Evolutionary conservation across 352 stramenopile species (phyloP), one percentile per base, ranked within the genome.

Genomic region (Phytophthora constricta): DNA sequence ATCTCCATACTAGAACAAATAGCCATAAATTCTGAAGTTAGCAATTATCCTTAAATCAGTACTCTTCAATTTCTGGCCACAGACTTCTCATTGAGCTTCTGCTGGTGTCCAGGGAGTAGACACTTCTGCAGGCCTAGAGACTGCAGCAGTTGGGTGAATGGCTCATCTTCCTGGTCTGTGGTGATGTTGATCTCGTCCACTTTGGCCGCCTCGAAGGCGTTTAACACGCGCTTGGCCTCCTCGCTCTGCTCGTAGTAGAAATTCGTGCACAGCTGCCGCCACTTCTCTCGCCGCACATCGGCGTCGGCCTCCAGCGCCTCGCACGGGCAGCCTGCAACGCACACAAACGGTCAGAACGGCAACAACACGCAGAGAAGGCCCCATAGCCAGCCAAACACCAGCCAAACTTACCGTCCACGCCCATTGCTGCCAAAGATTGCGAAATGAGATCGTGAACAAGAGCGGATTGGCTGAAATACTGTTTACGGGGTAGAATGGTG

Each of bases 241-340:
- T 66, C 60, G 55, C 91, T 81, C 34, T 86, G 68, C 3, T 82
- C 53, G 45, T 87, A 92, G 59, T 88, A 94, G 55, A 89, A 92
- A 27, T 73, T 68, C 37, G 69, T 62, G 55, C 86, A 94, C 10
- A 89, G 50, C 48, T 85, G 66, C 17, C 80, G 77, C 84, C 85
- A 94, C 14, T 54, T 67, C 63, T 80, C 59, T 11, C 78, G 65
- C 7, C 82, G 72, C 45, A 60, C 57, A 3, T 72, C 39, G n/a
- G 61, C 49, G 23, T 76, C 72, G 3, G 41, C 49, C 16, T 65
- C 58, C 1, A 83, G 47, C 28, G 33, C 67, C 25, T 67, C 59
- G 60, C 84, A 92, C 22, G 56, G 48, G 25, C 84, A 92, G 13
- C 37, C 68, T 76, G 17, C 49, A 5, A 33, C 34, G 28, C 14